phyloP scores from a whole-genome alignment of 345 rosid species.

The Dipteronia dyeriana region DNA sequence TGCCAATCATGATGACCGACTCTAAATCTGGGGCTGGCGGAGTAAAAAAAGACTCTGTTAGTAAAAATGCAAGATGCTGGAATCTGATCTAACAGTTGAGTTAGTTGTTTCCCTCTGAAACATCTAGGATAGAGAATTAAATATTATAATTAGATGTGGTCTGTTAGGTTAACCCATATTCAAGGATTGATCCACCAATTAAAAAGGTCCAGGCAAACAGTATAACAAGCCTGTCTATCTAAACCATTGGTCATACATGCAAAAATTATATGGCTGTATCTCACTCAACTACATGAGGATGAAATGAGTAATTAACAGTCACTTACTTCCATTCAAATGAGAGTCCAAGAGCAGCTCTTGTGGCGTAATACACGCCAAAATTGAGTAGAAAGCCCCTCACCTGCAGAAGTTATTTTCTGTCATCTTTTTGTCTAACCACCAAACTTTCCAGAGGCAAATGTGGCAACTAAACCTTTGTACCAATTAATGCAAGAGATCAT shows the following conservation, averaged over 20 bases:
- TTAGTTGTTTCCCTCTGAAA: not conserved
- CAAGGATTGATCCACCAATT: constrained; percentile 7
- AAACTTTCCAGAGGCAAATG: constrained; percentile 6
- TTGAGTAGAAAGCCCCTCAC: constrained; percentile 96
- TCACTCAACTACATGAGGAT: constrained; percentile 9
- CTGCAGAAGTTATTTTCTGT: constrained; percentile 38
- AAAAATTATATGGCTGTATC: constrained; percentile 7
- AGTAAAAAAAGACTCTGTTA: not conserved
- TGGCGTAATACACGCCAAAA: constrained; percentile 90
- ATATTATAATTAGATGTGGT: not conserved
- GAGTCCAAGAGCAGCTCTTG: constrained; percentile 93
- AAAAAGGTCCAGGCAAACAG: not conserved
- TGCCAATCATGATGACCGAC: not conserved
- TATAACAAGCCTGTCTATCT: not conserved
- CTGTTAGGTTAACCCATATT: not conserved
- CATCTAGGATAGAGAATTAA: not conserved
- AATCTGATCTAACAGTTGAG: not conserved
- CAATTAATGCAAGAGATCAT: constrained; percentile 6
- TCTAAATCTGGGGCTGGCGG: not conserved
- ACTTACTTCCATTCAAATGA: constrained; percentile 87
- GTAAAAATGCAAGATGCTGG: constrained; percentile 2
- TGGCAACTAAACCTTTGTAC: not conserved
- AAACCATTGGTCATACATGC: not conserved
- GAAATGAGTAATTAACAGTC: not conserved
- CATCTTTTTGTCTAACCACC: constrained; percentile 13